Evolutionary conservation across 805 yeast species (phyloP).

Genomic region (Candida maltosa): DNA sequence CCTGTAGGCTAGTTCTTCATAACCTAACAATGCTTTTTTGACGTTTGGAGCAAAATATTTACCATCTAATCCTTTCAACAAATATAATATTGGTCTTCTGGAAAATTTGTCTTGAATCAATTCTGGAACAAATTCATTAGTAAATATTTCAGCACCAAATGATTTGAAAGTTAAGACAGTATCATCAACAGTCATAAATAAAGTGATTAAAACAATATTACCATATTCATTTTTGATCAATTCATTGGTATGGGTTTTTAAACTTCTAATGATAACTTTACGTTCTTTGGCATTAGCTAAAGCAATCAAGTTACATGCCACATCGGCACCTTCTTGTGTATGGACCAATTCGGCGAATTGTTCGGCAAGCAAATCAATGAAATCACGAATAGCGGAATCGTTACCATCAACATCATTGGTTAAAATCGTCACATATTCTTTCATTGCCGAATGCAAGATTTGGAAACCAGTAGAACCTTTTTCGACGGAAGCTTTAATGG

Average conservation of each 20-base stretch:
- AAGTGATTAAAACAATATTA: constrained; percentile 70
- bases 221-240: constrained; percentile 85
- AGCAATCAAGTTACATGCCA: constrained; percentile 77
- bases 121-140: constrained; percentile 48
- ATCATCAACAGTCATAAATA: constrained; percentile 89
- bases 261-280: constrained; percentile 66
- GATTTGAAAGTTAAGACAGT: constrained; percentile 79
- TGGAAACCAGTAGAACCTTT: constrained; percentile 97
- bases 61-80: constrained; percentile 74
- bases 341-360: constrained; percentile 94
- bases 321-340: constrained; percentile 91
- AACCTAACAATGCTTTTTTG: constrained; percentile 56
- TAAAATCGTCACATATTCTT: constrained; percentile 74
- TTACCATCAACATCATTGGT: constrained; percentile 43
- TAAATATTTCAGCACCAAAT: constrained; percentile 54
- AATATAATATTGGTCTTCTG: constrained; percentile 83
- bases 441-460: constrained; percentile 94
- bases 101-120: constrained; percentile 70
- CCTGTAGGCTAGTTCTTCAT: constrained; percentile 52
- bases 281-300: constrained; percentile 90
- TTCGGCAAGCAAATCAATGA: constrained; percentile 78
- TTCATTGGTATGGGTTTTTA: constrained; percentile 73
- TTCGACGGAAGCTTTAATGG: constrained; percentile 86
- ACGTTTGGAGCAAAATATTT: constrained; percentile 74
- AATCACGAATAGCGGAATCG: constrained; percentile 67